A percentile compares a stretch with the other conserved stretches of the same genome.
Evolutionary conservation across 192 early-diverging fungal species (phyloP).

Genomic region (Ramicandelaber brevisporus): DNA sequence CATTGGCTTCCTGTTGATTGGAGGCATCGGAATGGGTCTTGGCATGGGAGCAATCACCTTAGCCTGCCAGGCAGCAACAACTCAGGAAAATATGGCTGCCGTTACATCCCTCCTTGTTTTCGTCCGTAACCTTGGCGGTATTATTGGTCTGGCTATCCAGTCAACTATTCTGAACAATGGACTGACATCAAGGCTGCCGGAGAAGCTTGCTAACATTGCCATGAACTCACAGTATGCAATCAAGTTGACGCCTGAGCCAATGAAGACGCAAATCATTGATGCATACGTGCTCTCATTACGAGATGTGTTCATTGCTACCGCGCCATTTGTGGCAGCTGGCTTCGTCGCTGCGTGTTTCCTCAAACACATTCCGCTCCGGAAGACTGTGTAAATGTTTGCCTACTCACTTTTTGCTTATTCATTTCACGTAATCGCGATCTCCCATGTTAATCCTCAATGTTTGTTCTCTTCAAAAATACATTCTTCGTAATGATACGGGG

Average conservation of each 20-base stretch:
- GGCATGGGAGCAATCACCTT: conserved; percentile 46
- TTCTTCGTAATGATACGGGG: too few relatives aligned
- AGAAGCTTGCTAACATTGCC: too few relatives aligned
- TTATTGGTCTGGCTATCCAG: conserved; percentile 26
- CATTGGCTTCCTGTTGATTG: conserved; percentile 33
- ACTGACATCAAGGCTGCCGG: too few relatives aligned
- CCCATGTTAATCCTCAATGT: too few relatives aligned
- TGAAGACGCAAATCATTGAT: too few relatives aligned
- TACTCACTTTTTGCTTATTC: too few relatives aligned
- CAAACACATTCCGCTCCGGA: conserved; percentile 15
- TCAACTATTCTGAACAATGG: conserved; percentile 34
- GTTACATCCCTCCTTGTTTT: conserved; percentile 37
- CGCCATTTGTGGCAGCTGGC: conserved; percentile 18
- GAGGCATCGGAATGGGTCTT: conserved; percentile 53
- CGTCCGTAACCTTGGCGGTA: conserved; percentile 32
- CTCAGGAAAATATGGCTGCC: conserved; percentile 27
- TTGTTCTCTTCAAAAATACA: too few relatives aligned
- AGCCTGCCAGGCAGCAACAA: conserved; percentile 39
- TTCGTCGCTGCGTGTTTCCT: conserved; percentile 21
- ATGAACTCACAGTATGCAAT: too few relatives aligned
- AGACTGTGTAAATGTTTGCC: too few relatives aligned
- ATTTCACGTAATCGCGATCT: too few relatives aligned
- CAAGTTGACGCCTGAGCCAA: too few relatives aligned
- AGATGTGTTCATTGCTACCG: conserved; percentile 22
- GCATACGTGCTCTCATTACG: conserved; percentile 25